Base-by-base conservation (phyloP, 805 yeast species). In the Lachancea quebecensis region DNA sequence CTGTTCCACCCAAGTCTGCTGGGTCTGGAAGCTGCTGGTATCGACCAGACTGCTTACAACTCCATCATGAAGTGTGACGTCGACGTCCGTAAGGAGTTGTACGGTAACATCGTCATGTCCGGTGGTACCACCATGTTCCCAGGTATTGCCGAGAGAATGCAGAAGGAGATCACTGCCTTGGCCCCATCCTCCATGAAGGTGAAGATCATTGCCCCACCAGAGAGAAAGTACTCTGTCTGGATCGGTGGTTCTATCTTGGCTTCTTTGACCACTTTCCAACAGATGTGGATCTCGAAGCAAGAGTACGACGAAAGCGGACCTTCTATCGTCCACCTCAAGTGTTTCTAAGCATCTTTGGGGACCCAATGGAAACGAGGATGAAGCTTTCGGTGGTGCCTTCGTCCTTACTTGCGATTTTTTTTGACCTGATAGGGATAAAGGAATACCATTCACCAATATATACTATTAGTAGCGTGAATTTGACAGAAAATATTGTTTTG, bases 71-170 rank as follows among this genome's bases (percentile, higher is more conserved):
- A 90, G 88, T 90, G 97, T 78, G 99, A 93, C 76, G 85, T 93
- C 64, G 99, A 93, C 76, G 96, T 93, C 62, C 87, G 99, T 77
- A 91, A 87, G 79, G 98, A 91, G 74, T 82, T 93, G 73, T 93
- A 93, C 80, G 95, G 95, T 76, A 93, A 93, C 85, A 93, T 93
- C 68, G 99, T 93, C 70, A 85, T 93, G 93, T 90, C 98, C 60
- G 99, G 99, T 81, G 99, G 99, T 85, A 90, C 98, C 65, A 93
- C 99, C 62, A 89, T 93, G 98, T 93, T 89, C 96, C 97, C 97
- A 75, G 99, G 99, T 79, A 90, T 93, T 73, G 97, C 97, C 73
- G 98, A 93, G 82, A 91, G 99, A 81, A 88, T 93, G 96, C 98
- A 91, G 81, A 91, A 91, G 87, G 99, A 93, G 79, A 89, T 93